phyloP scores from a whole-genome alignment of 1,284 basidiomycete species.

The Boletus hoseneyae region DNA sequence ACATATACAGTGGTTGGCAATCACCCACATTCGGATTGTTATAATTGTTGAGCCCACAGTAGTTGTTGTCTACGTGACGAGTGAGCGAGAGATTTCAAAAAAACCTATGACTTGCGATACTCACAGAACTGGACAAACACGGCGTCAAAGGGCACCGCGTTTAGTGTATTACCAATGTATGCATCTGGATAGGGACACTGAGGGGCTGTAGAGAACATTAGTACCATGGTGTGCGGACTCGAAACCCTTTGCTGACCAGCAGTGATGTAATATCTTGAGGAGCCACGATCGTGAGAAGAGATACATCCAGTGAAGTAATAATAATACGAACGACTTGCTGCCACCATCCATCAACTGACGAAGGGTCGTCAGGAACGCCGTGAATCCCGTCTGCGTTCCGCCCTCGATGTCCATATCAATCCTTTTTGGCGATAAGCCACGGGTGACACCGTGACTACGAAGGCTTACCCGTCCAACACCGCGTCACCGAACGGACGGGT shows the following conservation, averaged over 20 bases:
- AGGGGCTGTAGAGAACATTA: conserved; percentile 38
- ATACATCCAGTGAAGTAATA: neutral
- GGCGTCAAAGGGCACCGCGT: conserved; percentile 56
- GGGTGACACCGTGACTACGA: neutral
- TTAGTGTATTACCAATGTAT: conserved; percentile 51
- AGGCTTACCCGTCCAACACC: conserved; percentile 58
- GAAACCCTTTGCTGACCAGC: conserved; percentile 32
- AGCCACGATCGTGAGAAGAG: conserved; percentile 2
- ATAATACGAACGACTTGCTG: conserved; percentile 43
- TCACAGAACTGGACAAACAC: conserved; percentile 61
- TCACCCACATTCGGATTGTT: conserved; percentile 40
- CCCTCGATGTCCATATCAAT: conserved; percentile 69
- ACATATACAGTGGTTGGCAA: neutral
- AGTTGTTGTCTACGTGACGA: conserved; percentile 50
- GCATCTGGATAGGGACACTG: conserved; percentile 67
- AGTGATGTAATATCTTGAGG: conserved; percentile 52
- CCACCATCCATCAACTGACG: conserved; percentile 46
- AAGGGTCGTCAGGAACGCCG: conserved; percentile 54
- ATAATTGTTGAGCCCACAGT: conserved; percentile 48
- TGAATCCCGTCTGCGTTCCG: conserved; percentile 48
- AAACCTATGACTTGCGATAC: conserved; percentile 9
- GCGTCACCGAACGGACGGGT: conserved; percentile 61
- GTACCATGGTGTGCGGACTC: neutral
- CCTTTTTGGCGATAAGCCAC: conserved; percentile 30
- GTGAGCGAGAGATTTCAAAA: neutral